Percentiles rank a stretch among this genome's conserved stretches.
Evolutionary conservation across 2,329 filamentous ascomycete genomes (phyloP).

Genomic region (Trichoderma pleuroti): DNA sequence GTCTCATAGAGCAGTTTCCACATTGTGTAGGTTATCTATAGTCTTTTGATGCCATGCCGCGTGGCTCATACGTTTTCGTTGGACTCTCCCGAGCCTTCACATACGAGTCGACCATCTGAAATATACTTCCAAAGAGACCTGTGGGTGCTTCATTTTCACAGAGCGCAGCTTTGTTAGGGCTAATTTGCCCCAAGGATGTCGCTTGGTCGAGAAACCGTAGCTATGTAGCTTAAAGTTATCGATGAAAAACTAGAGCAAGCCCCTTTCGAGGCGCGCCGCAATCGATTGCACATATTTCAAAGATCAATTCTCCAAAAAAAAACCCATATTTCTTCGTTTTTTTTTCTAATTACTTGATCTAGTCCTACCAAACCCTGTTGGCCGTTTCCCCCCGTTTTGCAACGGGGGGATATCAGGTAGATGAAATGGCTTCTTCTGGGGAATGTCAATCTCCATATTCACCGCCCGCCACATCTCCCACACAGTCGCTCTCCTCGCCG

Average conservation of each 20-base stretch:
- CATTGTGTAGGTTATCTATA: neutral
- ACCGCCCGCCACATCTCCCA: constrained; percentile 80
- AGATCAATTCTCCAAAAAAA: neutral
- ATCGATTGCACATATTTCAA: neutral
- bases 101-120: neutral
- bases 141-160: neutral
- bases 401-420: constrained; percentile 34
- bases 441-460: constrained; percentile 43
- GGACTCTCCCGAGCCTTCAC: neutral
- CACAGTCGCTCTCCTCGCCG: constrained; percentile 73
- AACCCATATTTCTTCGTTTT: neutral
- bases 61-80: neutral
- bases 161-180: neutral
- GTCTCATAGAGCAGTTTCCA: neutral
- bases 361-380: constrained; percentile 29
- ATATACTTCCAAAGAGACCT: neutral
- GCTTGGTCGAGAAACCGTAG: neutral
- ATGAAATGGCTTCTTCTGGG: constrained; percentile 43
- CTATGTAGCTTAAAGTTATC: neutral
- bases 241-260: neutral
- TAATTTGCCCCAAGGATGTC: neutral
- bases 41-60: neutral
- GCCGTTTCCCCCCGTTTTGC: constrained; percentile 32
- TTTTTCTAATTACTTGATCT: constrained; percentile 18
- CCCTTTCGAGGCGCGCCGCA: neutral